These are phyloP conservation scores for Penicillium longicatenatum DNA, from an alignment of 495 filamentous ascomycete species.

Conservation along the genomic window DNA sequence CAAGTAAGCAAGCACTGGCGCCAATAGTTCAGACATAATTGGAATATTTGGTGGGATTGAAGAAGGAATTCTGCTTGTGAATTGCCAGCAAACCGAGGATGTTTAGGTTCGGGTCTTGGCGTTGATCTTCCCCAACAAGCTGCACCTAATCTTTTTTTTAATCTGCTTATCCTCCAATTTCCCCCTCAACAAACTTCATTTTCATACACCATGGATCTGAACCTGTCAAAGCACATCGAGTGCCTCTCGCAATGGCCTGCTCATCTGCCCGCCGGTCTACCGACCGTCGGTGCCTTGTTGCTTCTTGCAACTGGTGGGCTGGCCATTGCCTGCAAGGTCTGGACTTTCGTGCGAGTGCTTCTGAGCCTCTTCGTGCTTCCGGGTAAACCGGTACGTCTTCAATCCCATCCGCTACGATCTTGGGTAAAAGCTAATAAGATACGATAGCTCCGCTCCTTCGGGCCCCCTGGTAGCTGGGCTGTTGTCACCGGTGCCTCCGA, in stretches of 20 bases:
- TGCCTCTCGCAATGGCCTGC: slow-evolving; percentile 41
- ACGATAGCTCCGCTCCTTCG: slow-evolving; percentile 81
- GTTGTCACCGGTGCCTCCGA: slow-evolving; percentile 95
- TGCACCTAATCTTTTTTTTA: slow-evolving; percentile 7
- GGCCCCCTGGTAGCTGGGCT: slow-evolving; percentile 90
- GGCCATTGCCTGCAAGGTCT: slow-evolving; percentile 55
- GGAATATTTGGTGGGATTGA: not conserved
- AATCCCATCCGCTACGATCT: not conserved
- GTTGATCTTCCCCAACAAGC: slow-evolving; percentile 31
- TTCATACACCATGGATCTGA: slow-evolving; percentile 43
- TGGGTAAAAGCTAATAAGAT: slow-evolving; percentile 7
- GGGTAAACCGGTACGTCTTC: slow-evolving; percentile 55
- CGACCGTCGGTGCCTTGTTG: slow-evolving; percentile 36
- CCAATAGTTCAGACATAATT: slow-evolving; percentile 26
- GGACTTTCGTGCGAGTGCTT: slow-evolving; percentile 65
- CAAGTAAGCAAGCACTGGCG: slow-evolving; percentile 41
- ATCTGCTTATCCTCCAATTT: slow-evolving; percentile 23
- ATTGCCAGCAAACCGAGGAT: slow-evolving; percentile 24
- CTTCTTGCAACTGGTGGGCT: slow-evolving; percentile 59
- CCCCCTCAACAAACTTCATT: slow-evolving; percentile 7
- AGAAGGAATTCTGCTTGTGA: slow-evolving; percentile 12
- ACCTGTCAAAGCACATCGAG: slow-evolving; percentile 36
- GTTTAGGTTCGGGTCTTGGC: slow-evolving; percentile 28
- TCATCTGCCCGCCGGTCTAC: slow-evolving; percentile 40
- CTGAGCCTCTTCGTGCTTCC: slow-evolving; percentile 77